A percentile compares a stretch with the other conserved stretches of the same genome.
These are phyloP conservation scores for Coccomyxa sp. DNA, from an alignment of 139 green algal genomes.

Conservation along the genomic window DNA sequence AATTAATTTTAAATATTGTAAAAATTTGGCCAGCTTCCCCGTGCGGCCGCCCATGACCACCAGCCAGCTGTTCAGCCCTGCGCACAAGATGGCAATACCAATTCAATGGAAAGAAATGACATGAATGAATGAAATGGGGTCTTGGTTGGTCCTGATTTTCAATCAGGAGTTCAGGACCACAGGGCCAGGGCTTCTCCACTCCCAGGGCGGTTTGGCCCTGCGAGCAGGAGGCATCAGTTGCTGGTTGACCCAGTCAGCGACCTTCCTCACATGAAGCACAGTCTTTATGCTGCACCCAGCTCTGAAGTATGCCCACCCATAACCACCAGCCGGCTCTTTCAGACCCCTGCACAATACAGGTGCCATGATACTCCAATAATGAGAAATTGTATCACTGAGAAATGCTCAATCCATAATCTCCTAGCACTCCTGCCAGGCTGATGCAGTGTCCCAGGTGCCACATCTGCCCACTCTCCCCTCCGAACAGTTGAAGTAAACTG, in stretches of 20 bases:
- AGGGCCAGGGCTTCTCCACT: too few relatives aligned
- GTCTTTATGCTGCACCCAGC: neutral
- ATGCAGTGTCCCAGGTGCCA: too few relatives aligned
- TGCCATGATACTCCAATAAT: too few relatives aligned
- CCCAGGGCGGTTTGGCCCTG: too few relatives aligned
- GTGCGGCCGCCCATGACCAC: slow-evolving; percentile 23
- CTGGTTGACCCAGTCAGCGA: too few relatives aligned
- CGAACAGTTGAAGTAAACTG: too few relatives aligned
- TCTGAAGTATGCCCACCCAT: slow-evolving; percentile 19
- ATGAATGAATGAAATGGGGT: neutral
- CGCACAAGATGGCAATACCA: neutral
- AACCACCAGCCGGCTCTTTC: slow-evolving; percentile 13
- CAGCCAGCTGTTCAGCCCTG: slow-evolving; percentile 12
- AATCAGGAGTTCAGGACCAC: neutral
- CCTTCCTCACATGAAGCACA: too few relatives aligned
- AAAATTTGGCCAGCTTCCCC: slow-evolving; percentile 11
- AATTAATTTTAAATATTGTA: neutral
- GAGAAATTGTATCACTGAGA: too few relatives aligned
- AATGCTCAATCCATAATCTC: too few relatives aligned
- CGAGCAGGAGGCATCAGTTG: too few relatives aligned
- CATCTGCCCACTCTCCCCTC: too few relatives aligned
- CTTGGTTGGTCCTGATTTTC: neutral
- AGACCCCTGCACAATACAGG: neutral
- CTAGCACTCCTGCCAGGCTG: too few relatives aligned
- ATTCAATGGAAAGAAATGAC: neutral